A percentile compares a stretch with the other conserved stretches of the same genome.
Conservation (phyloP, 176 grass and related monocot genomes). For the Oryza glaberrima region DNA sequence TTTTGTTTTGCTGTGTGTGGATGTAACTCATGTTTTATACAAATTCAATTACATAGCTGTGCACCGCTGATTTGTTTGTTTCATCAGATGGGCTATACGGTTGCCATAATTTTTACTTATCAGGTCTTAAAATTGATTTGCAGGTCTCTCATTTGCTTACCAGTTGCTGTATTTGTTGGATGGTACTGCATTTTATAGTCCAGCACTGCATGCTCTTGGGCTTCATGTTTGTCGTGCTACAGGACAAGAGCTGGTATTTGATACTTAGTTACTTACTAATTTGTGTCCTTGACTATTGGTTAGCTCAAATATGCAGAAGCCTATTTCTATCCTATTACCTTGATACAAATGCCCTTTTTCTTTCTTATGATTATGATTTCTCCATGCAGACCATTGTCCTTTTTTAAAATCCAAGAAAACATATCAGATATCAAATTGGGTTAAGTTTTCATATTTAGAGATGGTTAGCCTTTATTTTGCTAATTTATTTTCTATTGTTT, state of each 20-base stretch:
- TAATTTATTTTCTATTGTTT: conserved; percentile 34
- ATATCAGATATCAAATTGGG: conserved; percentile 7
- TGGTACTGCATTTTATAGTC: conserved; percentile 85
- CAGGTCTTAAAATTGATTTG: conserved; percentile 22
- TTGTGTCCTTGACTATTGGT: conserved; percentile 33
- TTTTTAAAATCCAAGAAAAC: conserved; percentile 18
- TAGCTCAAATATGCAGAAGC: conserved; percentile 13
- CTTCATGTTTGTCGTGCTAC: conserved; percentile 96
- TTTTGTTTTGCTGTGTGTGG: not conserved
- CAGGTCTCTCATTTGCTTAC: conserved; percentile 92
- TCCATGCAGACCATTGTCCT: not conserved
- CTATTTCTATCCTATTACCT: not conserved
- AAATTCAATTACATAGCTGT: conserved; percentile 22
- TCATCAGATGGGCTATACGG: not conserved
- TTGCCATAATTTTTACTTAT: conserved; percentile 34
- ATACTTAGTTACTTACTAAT: conserved; percentile 22
- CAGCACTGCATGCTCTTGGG: conserved; percentile 78
- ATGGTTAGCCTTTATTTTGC: conserved; percentile 26
- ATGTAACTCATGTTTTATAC: not conserved
- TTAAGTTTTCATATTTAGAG: conserved; percentile 12
- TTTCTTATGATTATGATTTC: conserved; percentile 28
- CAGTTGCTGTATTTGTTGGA: conserved; percentile 96
- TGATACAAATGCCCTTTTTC: conserved; percentile 7
- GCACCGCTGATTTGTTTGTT: conserved; percentile 9
- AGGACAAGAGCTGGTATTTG: conserved; percentile 90